Evolutionary conservation across 1,139 yeast species (phyloP).

Genomic region (Pichia sp.): DNA sequence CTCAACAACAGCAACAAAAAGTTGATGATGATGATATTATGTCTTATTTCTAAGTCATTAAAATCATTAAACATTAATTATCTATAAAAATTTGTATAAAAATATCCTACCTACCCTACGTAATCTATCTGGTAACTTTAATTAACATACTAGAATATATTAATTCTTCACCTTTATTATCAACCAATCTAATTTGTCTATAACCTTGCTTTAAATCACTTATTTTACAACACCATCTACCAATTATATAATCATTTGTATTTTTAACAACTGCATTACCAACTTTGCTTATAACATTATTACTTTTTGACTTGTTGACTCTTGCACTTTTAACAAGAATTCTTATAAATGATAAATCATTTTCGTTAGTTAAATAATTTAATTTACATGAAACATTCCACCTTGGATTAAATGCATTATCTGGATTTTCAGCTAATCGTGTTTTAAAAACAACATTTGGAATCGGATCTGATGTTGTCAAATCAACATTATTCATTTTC

Average conservation of each 20-base stretch:
- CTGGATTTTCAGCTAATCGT: slow-evolving; percentile 32
- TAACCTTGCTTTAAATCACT: slow-evolving; percentile 65
- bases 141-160: slow-evolving; percentile 75
- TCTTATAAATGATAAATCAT: slow-evolving; percentile 46
- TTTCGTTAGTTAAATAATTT: slow-evolving; percentile 34
- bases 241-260: slow-evolving; percentile 41
- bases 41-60: slow-evolving; percentile 24
- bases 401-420: slow-evolving; percentile 79
- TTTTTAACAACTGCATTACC: slow-evolving; percentile 32
- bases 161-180: slow-evolving; percentile 72
- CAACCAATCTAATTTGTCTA: slow-evolving; percentile 72
- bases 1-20: slow-evolving; percentile 3
- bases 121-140: slow-evolving; percentile 33
- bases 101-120: background rate
- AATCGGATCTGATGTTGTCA: slow-evolving; percentile 7
- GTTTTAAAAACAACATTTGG: slow-evolving; percentile 31
- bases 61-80: background rate
- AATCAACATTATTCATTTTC: slow-evolving; percentile 4
- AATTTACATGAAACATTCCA: slow-evolving; percentile 61
- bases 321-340: slow-evolving; percentile 38
- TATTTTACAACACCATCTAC: slow-evolving; percentile 50
- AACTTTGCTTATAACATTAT: slow-evolving; percentile 42
- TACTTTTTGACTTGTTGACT: slow-evolving; percentile 15
- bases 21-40: slow-evolving; percentile 27
- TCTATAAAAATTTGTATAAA: background rate